Evolutionary conservation across 2,329 filamentous ascomycete genomes (phyloP).

Genomic region (Metarhizium humberi): DNA sequence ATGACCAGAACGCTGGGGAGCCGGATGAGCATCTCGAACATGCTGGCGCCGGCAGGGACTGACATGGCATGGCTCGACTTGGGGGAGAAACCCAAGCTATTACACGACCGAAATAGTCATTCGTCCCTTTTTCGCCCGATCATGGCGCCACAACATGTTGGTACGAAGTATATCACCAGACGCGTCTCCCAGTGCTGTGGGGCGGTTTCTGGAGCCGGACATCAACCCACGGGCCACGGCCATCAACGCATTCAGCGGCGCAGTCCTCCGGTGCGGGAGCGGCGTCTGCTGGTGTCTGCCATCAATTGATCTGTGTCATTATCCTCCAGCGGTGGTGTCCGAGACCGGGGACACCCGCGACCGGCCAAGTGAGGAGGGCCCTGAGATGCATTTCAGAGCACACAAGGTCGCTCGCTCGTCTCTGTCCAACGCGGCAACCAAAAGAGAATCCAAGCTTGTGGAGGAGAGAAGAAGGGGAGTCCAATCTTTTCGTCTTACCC

Average conservation of each 20-base stretch:
- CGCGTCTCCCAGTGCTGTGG: not conserved
- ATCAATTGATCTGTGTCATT: too few species aligned
- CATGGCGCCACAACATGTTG: not conserved
- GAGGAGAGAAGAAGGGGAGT: not conserved
- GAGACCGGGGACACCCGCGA: conserved; percentile 4
- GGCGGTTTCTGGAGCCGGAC: too few species aligned
- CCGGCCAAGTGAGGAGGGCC: not conserved
- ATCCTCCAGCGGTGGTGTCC: not conserved
- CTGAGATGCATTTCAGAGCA: too few species aligned
- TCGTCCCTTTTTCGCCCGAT: not conserved
- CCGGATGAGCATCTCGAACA: too few species aligned
- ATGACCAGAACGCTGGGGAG: too few species aligned
- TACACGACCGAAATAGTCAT: not conserved
- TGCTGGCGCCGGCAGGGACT: too few species aligned
- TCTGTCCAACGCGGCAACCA: too few species aligned
- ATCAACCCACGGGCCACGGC: too few species aligned
- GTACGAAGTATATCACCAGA: too few species aligned
- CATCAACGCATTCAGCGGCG: too few species aligned
- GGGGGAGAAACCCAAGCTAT: not conserved
- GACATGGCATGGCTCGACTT: not conserved
- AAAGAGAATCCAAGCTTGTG: not conserved
- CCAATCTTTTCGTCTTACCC: not conserved
- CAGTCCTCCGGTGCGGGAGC: too few species aligned
- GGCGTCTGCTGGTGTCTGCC: too few species aligned
- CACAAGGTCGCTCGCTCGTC: not conserved